Evolutionary conservation across 1,284 basidiomycete species (phyloP).

Genomic region (Moesziomyces globuligerus): DNA sequence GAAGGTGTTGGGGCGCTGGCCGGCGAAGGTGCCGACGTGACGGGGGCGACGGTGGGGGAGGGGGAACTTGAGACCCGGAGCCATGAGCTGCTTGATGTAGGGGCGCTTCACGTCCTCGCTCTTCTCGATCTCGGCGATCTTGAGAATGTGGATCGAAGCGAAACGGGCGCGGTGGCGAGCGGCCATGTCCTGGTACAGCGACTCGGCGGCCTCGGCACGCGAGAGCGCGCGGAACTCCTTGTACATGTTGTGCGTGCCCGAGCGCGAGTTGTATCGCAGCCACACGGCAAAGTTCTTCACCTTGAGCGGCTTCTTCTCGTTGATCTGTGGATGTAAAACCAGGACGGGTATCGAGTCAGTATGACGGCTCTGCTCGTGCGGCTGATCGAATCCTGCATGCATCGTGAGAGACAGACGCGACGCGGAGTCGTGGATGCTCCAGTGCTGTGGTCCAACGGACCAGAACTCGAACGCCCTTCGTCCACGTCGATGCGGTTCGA

Average conservation of each 20-base stretch:
- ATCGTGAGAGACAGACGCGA: no score
- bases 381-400: no score
- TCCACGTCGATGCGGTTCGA: no score
- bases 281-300: constrained; percentile 99
- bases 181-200: constrained; percentile 99
- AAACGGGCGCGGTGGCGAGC: constrained; percentile 98
- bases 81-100: constrained; percentile 96
- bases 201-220: constrained; percentile 93
- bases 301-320: constrained; percentile 95
- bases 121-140: constrained; percentile 93
- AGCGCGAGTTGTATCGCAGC: constrained; percentile 83
- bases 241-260: constrained; percentile 71
- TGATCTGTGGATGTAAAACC: constrained; percentile 42
- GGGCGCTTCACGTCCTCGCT: constrained; percentile 81
- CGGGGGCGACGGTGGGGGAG: constrained; percentile 83
- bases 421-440: no score
- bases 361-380: neutral
- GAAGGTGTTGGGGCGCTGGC: constrained; percentile 69
- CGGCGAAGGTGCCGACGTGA: constrained; percentile 68
- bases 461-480: no score
- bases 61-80: constrained; percentile 94
- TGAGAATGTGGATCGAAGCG: constrained; percentile 96
- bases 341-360: constrained; percentile 6
- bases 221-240: constrained; percentile 95
- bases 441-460: no score